Base-by-base conservation (phyloP, 805 yeast genomes). In the Pichia californica region DNA sequence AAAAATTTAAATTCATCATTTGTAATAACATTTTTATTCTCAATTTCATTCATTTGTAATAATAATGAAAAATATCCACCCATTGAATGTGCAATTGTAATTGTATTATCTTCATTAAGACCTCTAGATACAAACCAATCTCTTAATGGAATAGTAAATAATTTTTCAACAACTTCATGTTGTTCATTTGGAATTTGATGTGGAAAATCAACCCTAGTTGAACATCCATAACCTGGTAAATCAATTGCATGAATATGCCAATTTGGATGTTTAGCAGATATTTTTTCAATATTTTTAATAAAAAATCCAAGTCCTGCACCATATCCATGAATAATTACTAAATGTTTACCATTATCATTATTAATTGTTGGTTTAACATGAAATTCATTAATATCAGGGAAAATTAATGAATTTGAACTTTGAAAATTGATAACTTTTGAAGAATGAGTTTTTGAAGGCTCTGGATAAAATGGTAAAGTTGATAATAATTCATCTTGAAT, bases 261-360 rank as follows among this genome's bases (percentile, higher is more conserved):
- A 32, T 72, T 65, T 25, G 73, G 66, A 20, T 62, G 52, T 44
- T 53, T 25, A 13, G 44, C 33, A 0, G 65, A 57, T 18, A 58
- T 26, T 11, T 49, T 48, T 36, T 73, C 75, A 50, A 86, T 76
- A 56, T 86, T 91, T 48, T 82, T 76, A 55, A 81, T 75, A 53
- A 79, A 91, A 43, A 88, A 79, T 21, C 94, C 91, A 13, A 88
- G 74, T 1, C 95, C 86, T 0, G 98, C 95, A 2, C 95, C 96
- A 57, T 88, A 88, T 0, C 99, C 99, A 62, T 91, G 99, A 5
- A 93, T 64, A 48, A 91, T 62, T 2, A 93, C 87, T 20, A 88
- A 61, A 61, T 80, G 85, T 43, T 61, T 64, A 19, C 47, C 49
- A 5, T 60, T 62, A 21, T 48, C 45, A 3, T 26, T 13, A 14